Evolutionary conservation across 208 protist species (phyloP).

Genomic region (Novymonas esmeraldas): DNA sequence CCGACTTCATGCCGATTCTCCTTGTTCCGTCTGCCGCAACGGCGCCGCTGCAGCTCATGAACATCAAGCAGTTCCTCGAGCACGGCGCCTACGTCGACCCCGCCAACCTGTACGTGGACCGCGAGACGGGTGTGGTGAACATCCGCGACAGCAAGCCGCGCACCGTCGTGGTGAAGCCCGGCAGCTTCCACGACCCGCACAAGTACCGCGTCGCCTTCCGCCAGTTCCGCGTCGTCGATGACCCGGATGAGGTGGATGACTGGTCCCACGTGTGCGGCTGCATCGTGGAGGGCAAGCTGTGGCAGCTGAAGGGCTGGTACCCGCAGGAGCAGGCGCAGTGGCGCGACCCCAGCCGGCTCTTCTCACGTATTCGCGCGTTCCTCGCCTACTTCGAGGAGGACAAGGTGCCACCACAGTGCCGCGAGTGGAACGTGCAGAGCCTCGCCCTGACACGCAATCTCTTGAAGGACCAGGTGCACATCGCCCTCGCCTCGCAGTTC

Average conservation of each 20-base stretch:
- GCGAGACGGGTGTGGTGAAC: slow-evolving; percentile 66
- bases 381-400: slow-evolving; percentile 91
- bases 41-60: slow-evolving; percentile 81
- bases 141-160: slow-evolving; percentile 75
- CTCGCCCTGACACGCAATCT: slow-evolving; percentile 71
- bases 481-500: slow-evolving; percentile 71
- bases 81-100: slow-evolving; percentile 79
- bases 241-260: slow-evolving; percentile 66
- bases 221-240: slow-evolving; percentile 82
- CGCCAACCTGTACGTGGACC: slow-evolving; percentile 70
- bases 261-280: slow-evolving; percentile 89
- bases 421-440: slow-evolving; percentile 82
- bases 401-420: slow-evolving; percentile 66
- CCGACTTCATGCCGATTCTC: slow-evolving; percentile 88
- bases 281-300: slow-evolving; percentile 77
- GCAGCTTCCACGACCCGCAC: slow-evolving; percentile 71
- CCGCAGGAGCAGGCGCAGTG: slow-evolving; percentile 33
- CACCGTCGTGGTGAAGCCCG: slow-evolving; percentile 67
- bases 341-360: slow-evolving; percentile 65
- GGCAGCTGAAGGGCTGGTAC: slow-evolving; percentile 82
- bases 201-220: slow-evolving; percentile 72
- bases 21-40: slow-evolving; percentile 72
- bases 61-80: slow-evolving; percentile 84
- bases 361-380: slow-evolving; percentile 75
- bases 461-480: slow-evolving; percentile 81